Evolutionary conservation across 805 yeast species (phyloP).

Genomic region (Schwanniomyces pseudopolymorphus): DNA sequence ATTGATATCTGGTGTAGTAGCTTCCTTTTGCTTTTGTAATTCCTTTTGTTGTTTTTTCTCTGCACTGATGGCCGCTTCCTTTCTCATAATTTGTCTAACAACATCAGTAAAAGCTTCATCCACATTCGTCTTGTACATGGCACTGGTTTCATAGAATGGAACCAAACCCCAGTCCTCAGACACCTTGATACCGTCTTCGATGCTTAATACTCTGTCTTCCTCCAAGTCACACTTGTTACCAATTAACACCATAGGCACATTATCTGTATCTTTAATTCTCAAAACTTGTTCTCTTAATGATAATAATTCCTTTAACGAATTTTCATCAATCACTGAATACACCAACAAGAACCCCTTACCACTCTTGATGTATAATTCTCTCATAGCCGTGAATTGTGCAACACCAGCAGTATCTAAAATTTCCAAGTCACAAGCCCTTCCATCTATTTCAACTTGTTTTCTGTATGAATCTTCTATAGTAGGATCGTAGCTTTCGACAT

Average conservation of each 20-base stretch:
- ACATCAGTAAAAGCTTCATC: conserved; percentile 88
- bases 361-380: conserved; percentile 82
- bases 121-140: conserved; percentile 85
- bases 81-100: conserved; percentile 84
- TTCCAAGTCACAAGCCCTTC: conserved; percentile 82
- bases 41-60: conserved; percentile 47
- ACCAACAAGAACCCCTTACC: conserved; percentile 73
- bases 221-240: conserved; percentile 90
- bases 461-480: conserved; percentile 96
- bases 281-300: conserved; percentile 82
- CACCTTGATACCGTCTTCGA: conserved; percentile 79
- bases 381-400: conserved; percentile 93
- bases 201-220: conserved; percentile 69
- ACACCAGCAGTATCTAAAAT: conserved; percentile 62
- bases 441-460: conserved; percentile 85
- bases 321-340: conserved; percentile 59
- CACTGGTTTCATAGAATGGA: conserved; percentile 91
- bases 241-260: conserved; percentile 85
- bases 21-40: conserved; percentile 34
- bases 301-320: conserved; percentile 71
- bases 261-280: conserved; percentile 71
- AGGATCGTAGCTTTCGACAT: conserved; percentile 91
- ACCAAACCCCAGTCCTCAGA: conserved; percentile 86
- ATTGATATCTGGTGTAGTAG: conserved; percentile 3
- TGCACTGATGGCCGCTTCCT: conserved; percentile 52